phyloP scores from a whole-genome alignment of 2,329 filamentous ascomycete genomes.

The Aspergillus sp. region DNA sequence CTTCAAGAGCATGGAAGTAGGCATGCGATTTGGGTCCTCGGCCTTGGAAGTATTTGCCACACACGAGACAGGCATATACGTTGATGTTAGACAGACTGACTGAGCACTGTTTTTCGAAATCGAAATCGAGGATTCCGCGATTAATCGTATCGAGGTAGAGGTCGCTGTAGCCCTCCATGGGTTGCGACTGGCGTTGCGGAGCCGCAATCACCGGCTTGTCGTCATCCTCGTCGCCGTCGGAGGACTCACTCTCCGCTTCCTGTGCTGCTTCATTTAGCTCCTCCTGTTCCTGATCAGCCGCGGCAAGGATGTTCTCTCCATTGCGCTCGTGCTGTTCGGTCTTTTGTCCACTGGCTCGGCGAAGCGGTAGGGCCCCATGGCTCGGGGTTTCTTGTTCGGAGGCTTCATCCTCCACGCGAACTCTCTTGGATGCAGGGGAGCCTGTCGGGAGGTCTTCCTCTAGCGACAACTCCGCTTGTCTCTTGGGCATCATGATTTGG shows the following conservation, averaged over 20 bases:
- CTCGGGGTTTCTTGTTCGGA: conserved; percentile 24
- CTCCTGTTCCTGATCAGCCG: conserved; percentile 70
- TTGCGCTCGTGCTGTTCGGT: conserved; percentile 38
- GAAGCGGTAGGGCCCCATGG: conserved; percentile 27
- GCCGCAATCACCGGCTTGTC: conserved; percentile 36
- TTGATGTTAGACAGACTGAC: conserved; percentile 97
- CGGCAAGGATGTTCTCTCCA: conserved; percentile 46
- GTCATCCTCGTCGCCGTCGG: conserved; percentile 40
- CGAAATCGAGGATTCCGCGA: conserved; percentile 89
- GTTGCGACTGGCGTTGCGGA: conserved; percentile 67
- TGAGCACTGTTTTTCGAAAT: conserved; percentile 98
- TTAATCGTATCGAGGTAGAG: conserved; percentile 98
- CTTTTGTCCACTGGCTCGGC: conserved; percentile 29
- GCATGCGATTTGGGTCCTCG: conserved; percentile 91
- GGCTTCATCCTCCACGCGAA: conserved; percentile 38
- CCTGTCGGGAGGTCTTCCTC: conserved; percentile 33
- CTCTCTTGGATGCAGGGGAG: conserved; percentile 48
- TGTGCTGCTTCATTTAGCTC: conserved; percentile 35
- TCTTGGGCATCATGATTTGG: conserved; percentile 45
- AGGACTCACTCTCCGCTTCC: conserved; percentile 23
- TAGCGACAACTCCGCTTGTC: conserved; percentile 45
- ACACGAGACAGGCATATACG: conserved; percentile 95
- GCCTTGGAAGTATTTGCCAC: conserved; percentile 96
- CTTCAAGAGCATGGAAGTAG: conserved; percentile 95
- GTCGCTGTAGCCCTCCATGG: conserved; percentile 86